A percentile compares a stretch with the other conserved stretches of the same genome.
Conservation (phyloP, 1,139 yeast genomes). For the Wickerhamomyces sp. region DNA sequence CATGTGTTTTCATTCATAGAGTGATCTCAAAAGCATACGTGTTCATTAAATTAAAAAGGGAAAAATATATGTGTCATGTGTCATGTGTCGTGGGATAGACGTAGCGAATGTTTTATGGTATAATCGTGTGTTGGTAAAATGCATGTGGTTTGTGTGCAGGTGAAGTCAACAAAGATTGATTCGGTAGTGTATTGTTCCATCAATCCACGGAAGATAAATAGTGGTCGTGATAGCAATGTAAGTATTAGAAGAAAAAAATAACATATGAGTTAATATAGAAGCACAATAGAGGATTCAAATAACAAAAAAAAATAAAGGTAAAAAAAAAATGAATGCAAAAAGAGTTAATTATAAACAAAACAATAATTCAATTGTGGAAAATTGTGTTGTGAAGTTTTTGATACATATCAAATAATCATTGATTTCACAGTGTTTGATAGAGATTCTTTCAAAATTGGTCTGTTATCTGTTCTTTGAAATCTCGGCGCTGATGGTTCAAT, state of each 20-base stretch:
- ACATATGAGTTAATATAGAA: neutral
- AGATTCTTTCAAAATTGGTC: conserved; percentile 1
- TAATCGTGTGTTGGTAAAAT: too few relatives aligned
- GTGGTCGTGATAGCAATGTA: too few relatives aligned
- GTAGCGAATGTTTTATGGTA: too few relatives aligned
- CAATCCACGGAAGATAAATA: too few relatives aligned
- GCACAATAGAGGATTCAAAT: neutral
- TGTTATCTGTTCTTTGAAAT: neutral
- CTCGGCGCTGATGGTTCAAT: neutral
- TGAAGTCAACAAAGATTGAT: too few relatives aligned
- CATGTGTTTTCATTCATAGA: too few relatives aligned
- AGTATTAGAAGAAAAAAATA: neutral
- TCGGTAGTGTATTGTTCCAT: too few relatives aligned
- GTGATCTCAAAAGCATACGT: too few relatives aligned
- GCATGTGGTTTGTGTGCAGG: too few relatives aligned
- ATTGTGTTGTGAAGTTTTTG: neutral
- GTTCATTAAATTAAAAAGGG: too few relatives aligned
- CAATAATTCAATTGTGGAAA: neutral
- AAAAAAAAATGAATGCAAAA: neutral
- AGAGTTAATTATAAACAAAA: neutral
- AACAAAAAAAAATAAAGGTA: neutral
- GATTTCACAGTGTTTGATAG: conserved; percentile 7
- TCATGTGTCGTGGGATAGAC: too few relatives aligned
- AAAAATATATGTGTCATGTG: too few relatives aligned
- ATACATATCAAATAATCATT: conserved; percentile 9